Conservation (phyloP, 2,329 filamentous ascomycete genomes). For the Biscogniauxia mediterranea region DNA sequence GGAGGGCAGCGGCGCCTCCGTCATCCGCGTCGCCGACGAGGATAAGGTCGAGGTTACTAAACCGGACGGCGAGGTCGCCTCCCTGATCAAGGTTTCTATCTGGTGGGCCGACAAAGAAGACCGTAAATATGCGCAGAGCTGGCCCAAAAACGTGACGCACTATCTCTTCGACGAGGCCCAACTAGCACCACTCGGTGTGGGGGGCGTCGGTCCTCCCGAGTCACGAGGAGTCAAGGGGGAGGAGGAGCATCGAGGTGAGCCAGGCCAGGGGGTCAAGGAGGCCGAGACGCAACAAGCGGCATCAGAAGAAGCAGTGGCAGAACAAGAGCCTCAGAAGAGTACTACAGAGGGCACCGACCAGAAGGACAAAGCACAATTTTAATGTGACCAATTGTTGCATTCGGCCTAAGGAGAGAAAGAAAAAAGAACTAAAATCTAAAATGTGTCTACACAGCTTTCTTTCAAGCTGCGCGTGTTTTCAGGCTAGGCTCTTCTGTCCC, state of each 20-base stretch:
- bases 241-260: slow-evolving; percentile 1
- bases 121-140: slow-evolving; percentile 44
- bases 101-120: slow-evolving; percentile 53
- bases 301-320: no score
- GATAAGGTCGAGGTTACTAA: neutral
- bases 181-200: slow-evolving; percentile 7
- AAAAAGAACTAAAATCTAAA: neutral
- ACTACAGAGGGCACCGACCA: no score
- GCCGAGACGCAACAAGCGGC: neutral
- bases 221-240: slow-evolving; percentile 1
- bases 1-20: no score
- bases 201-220: slow-evolving; percentile 4
- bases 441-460: neutral
- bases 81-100: slow-evolving; percentile 43
- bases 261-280: neutral
- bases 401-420: neutral
- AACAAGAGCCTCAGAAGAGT: neutral
- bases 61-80: neutral
- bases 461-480: neutral
- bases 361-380: neutral
- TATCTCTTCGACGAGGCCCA: slow-evolving; percentile 37
- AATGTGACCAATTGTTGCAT: neutral
- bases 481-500: no score
- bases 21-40: neutral
- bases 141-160: slow-evolving; percentile 56